These are phyloP conservation scores for Cinnamomum micranthum DNA, from an alignment of 164 flowering plant genomes.

Conservation along the genomic window DNA sequence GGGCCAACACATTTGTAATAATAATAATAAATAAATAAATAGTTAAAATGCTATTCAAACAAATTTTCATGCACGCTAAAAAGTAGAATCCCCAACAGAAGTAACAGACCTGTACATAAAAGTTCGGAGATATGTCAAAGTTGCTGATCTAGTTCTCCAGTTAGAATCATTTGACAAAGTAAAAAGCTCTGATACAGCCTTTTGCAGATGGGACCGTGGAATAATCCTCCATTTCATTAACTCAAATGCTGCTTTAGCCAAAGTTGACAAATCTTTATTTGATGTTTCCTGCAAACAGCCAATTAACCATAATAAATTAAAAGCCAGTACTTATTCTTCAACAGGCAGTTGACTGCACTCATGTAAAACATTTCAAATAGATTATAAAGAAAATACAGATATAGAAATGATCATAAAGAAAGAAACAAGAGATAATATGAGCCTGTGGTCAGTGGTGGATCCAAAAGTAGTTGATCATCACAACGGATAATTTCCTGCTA, in stretches of 20 bases:
- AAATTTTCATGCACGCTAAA: no score
- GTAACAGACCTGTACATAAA: conserved; percentile 79
- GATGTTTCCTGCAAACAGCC: conserved; percentile 72
- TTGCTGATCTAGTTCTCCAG: conserved; percentile 94
- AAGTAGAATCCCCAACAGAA: neutral
- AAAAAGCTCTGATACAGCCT: conserved; percentile 65
- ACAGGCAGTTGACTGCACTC: no score
- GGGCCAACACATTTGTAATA: neutral
- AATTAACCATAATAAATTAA: neutral
- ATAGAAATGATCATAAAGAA: no score
- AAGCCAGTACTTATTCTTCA: neutral
- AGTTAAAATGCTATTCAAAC: neutral
- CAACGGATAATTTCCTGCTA: no score
- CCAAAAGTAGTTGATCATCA: no score
- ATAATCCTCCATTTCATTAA: conserved; percentile 84
- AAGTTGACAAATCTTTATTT: conserved; percentile 80
- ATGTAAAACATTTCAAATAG: no score
- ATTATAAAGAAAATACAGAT: no score
- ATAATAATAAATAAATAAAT: no score
- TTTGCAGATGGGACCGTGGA: conserved; percentile 65
- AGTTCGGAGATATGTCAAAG: conserved; percentile 75
- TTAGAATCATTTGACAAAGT: conserved; percentile 69
- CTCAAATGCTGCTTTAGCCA: conserved; percentile 95
- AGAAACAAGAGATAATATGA: no score
- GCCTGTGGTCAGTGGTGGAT: no score